Evolutionary conservation across 768 basidiomycete species (phyloP).

Genomic region (Lactarius trivialis): DNA sequence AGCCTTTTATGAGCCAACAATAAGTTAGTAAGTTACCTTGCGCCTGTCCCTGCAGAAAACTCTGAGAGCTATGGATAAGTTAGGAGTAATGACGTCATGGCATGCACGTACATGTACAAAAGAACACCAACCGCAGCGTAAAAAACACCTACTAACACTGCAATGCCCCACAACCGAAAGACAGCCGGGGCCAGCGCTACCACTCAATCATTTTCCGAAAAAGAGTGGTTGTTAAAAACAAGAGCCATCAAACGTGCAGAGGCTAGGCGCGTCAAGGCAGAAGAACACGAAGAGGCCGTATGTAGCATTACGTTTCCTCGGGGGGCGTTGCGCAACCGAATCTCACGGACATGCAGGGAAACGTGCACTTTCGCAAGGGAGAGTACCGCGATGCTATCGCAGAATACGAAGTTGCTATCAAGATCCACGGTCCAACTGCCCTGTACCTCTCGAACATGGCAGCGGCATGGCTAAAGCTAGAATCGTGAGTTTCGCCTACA

Average conservation of each 20-base stretch:
- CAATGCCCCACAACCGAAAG: neutral
- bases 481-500: slow-evolving; percentile 22
- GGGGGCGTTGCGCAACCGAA: neutral
- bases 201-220: neutral
- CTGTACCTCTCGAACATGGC: slow-evolving; percentile 39
- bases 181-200: neutral
- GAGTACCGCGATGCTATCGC: slow-evolving; percentile 35
- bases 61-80: no score
- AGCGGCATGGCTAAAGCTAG: slow-evolving; percentile 37
- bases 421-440: slow-evolving; percentile 34
- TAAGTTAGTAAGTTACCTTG: no score
- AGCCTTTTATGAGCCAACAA: no score
- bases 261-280: neutral
- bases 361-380: slow-evolving; percentile 35
- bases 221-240: neutral
- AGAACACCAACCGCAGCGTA: no score
- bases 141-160: neutral
- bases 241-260: neutral
- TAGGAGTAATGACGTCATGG: neutral
- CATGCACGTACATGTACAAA: neutral
- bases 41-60: no score
- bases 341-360: slow-evolving; percentile 34
- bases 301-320: neutral
- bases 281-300: neutral
- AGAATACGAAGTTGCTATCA: slow-evolving; percentile 37